Evolutionary conservation across 306 rosid genomes (phyloP), one percentile per base, ranked within the genome.

Genomic region (Fagus crenata): DNA sequence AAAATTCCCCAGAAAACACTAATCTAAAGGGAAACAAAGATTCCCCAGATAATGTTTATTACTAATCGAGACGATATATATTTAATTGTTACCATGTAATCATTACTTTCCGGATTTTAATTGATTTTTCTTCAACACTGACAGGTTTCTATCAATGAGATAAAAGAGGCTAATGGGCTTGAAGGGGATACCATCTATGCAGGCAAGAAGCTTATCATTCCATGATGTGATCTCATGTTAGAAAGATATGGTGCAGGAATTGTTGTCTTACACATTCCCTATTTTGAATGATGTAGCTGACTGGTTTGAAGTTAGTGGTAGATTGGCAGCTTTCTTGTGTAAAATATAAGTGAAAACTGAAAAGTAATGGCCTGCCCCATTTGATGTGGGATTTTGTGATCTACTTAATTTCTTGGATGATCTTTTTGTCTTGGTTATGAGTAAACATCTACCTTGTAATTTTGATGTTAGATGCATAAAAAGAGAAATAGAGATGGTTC

Each of bases 181-280:
- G 46, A 36, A 17, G 81, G 81, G 7, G 75, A 77, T 40, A 82
- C 75, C 53, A 82, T 82, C n/a, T 77, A 77, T 14, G 82, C 82
- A 6, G 85, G 85, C 67, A 82, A 77, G 73, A 82, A 82, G 82
- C 78, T 82, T 5, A 68, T 67, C 37, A 82, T 82, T 78, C 85
- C 85, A 22, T 77, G 42, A 74, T 46, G 53, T 39, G n/a, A 39
- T 46, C 6, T 58, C 4, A 5, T 58, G 13, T 32, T 28, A 28
- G 36, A 28, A 56, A 56, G 33, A 56, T 46, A 22, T 58, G 12
- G 64, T 18, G 64, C 64, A 22, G 64, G 13, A 28, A 11, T 28
- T 28, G 36, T 18, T 18, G 36, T 28, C 32, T 58, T 58, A 2
- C 8, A 0, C 13, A 58, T 58, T 58, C 64, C 36, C 64, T 28